Evolutionary conservation across 768 basidiomycete species (phyloP).

Genomic region (Podaxis sp.): DNA sequence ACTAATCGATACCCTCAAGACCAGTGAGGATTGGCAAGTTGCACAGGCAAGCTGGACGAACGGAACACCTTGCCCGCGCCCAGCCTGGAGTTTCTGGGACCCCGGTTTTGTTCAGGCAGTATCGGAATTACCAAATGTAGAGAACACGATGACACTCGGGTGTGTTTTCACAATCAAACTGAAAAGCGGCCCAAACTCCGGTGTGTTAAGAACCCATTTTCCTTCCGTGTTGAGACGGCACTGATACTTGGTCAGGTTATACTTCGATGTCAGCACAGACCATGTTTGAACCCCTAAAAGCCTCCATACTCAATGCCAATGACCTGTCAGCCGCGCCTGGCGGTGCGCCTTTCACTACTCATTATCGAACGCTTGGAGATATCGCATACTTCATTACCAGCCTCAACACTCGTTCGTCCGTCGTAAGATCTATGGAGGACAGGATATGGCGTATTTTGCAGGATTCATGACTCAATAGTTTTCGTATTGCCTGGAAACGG

Average conservation of each 20-base stretch:
- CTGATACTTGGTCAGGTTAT: conserved; percentile 35
- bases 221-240: not conserved
- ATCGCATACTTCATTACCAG: conserved; percentile 93
- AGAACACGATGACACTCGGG: conserved; percentile 83
- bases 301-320: conserved; percentile 17
- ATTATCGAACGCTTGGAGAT: conserved; percentile 86
- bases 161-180: conserved; percentile 81
- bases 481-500: too few relatives aligned
- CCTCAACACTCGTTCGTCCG: conserved; percentile 59
- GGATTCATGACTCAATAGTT: conserved; percentile 1
- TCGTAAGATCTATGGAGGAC: conserved; percentile 58
- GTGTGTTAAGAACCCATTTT: conserved; percentile 31
- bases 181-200: conserved; percentile 41
- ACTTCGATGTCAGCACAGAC: conserved; percentile 61
- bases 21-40: conserved; percentile 50
- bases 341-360: conserved; percentile 60
- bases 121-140: conserved; percentile 52
- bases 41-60: conserved; percentile 59
- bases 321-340: conserved; percentile 40
- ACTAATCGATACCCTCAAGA: conserved; percentile 49
- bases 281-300: conserved; percentile 49
- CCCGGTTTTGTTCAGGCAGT: conserved; percentile 61
- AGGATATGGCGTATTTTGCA: conserved; percentile 44
- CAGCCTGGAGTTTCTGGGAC: conserved; percentile 88
- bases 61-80: conserved; percentile 17